Evolutionary conservation across 768 basidiomycete genomes (phyloP).

Genomic region (Pleurotus ostreatus): DNA sequence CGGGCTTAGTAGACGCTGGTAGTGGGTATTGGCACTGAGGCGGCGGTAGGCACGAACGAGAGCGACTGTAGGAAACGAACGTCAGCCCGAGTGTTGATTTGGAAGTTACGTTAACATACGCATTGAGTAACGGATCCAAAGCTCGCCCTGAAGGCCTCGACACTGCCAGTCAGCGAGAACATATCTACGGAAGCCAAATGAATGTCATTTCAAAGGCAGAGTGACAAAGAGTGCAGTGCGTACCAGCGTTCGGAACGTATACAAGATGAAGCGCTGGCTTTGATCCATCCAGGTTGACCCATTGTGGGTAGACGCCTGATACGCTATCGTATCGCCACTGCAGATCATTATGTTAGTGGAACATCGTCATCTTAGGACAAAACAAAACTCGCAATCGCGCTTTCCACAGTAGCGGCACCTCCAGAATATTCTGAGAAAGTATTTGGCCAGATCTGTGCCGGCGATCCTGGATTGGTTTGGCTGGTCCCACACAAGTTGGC

Average conservation of each 20-base stretch:
- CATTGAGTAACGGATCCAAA: not conserved
- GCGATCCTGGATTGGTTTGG: not conserved
- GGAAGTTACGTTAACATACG: not conserved
- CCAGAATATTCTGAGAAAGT: not conserved
- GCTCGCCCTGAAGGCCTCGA: not conserved
- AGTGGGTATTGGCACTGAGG: no score
- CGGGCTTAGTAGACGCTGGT: no score
- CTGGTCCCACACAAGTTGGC: not conserved
- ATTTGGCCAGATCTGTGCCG: not conserved
- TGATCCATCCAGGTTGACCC: not conserved
- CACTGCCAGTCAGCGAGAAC: not conserved
- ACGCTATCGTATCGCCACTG: slow-evolving; percentile 2
- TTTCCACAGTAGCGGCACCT: not conserved
- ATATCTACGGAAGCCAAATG: not conserved
- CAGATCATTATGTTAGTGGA: not conserved
- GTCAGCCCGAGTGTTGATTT: not conserved
- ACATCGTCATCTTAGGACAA: not conserved
- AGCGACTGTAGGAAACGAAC: not conserved
- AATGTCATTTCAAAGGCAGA: not conserved
- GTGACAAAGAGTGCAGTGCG: not conserved
- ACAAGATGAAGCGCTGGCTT: not conserved
- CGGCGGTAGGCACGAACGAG: not conserved
- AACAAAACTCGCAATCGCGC: not conserved
- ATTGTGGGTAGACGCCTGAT: not conserved
- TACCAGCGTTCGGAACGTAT: not conserved